Conservation (phyloP, 148 eudicot genomes). For the Heliamphora exappendiculata region DNA sequence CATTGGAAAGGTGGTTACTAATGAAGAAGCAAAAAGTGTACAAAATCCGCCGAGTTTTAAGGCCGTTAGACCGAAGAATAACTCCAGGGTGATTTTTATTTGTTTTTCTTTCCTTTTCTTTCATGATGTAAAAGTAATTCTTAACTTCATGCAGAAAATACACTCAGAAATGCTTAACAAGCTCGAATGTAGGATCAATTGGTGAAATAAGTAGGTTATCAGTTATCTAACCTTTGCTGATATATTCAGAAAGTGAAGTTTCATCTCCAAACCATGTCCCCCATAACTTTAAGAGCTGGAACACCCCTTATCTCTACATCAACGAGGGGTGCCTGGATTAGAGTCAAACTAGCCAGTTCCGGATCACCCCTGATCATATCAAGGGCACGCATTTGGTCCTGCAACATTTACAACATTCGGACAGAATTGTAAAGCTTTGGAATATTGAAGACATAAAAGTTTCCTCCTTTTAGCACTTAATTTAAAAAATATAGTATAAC, state of each 20-base stretch:
- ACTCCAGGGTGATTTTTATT: neutral
- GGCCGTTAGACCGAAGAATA: neutral
- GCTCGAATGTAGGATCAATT: neutral
- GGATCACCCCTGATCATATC: conserved; percentile 47
- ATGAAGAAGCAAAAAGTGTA: neutral
- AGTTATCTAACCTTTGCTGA: neutral
- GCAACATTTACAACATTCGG: conserved; percentile 11
- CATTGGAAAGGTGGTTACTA: no score
- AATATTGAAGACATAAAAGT: neutral
- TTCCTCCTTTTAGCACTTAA: neutral
- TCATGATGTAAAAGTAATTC: neutral
- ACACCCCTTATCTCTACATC: conserved; percentile 80
- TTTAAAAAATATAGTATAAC: neutral
- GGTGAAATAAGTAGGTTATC: neutral
- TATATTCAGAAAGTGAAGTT: neutral
- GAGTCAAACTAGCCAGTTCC: conserved; percentile 41
- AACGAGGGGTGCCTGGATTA: conserved; percentile 52
- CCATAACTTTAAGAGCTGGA: conserved; percentile 74
- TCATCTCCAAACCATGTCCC: conserved; percentile 77
- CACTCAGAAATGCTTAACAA: neutral
- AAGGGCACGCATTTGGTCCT: conserved; percentile 76
- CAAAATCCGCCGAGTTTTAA: neutral
- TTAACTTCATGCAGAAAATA: neutral
- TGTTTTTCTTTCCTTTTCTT: neutral
- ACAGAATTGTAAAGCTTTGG: neutral